Evolutionary conservation across 1,284 basidiomycete species (phyloP).

Genomic region (Acaromyces ingoldii): DNA sequence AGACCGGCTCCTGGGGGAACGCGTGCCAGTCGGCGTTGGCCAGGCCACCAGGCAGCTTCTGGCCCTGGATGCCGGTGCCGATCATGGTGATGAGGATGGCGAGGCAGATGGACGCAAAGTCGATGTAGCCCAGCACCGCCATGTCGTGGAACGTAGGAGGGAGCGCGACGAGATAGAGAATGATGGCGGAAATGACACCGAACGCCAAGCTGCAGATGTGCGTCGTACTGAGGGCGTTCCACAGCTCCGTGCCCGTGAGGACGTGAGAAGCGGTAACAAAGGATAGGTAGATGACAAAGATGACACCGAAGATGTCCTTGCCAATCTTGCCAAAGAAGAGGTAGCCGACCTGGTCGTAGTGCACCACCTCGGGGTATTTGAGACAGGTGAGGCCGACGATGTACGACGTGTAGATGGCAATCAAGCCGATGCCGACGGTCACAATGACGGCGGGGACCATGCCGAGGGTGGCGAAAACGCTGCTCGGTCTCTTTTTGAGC

Average conservation of each 20-base stretch:
- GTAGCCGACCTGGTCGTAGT: slow-evolving; percentile 34
- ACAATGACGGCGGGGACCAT: slow-evolving; percentile 36
- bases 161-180: slow-evolving; percentile 38
- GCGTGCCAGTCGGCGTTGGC: slow-evolving; percentile 26
- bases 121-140: slow-evolving; percentile 41
- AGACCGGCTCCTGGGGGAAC: slow-evolving; percentile 17
- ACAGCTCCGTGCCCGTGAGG: slow-evolving; percentile 38
- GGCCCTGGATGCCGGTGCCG: slow-evolving; percentile 27
- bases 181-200: slow-evolving; percentile 34
- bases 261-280: slow-evolving; percentile 11
- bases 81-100: slow-evolving; percentile 41
- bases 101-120: slow-evolving; percentile 36
- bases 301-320: slow-evolving; percentile 27
- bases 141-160: slow-evolving; percentile 39
- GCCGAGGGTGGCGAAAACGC: slow-evolving; percentile 34
- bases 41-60: slow-evolving; percentile 13
- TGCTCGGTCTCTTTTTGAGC: too few species aligned
- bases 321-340: slow-evolving; percentile 35
- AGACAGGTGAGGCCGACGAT: slow-evolving; percentile 36
- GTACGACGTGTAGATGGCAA: slow-evolving; percentile 38
- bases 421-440: slow-evolving; percentile 29
- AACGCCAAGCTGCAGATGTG: slow-evolving; percentile 36
- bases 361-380: slow-evolving; percentile 29
- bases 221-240: slow-evolving; percentile 28
- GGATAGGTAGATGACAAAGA: slow-evolving; percentile 34